Evolutionary conservation across 805 yeast genomes (phyloP), one percentile per base, ranked within the genome.

Genomic region (Saccharomycopsis sp.): DNA sequence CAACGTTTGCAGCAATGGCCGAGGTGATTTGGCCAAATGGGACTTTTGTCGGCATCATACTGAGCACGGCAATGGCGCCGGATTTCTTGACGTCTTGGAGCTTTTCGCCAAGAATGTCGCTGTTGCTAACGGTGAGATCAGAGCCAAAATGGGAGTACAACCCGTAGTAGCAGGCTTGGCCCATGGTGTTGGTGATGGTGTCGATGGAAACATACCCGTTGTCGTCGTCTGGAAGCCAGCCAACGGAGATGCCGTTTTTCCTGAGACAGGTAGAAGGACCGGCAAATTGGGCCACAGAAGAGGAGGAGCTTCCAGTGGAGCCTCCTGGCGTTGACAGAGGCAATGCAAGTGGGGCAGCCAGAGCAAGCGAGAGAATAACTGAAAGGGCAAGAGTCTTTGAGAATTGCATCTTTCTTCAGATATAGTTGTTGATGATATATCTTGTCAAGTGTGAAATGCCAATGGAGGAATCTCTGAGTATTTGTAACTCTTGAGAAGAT

Each of bases 131-230:
- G 8, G 32, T 15, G 8, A 39, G 27, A 15, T 33, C 38, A 7
- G 31, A 13, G n/a, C 42, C 42, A 20, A 39, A 39, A 21, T 39
- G 42, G 18, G 42, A 39, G 30, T 39, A 39, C 5, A 39, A 20
- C 13, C 42, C 42, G 4, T 39, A 39, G 42, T 12, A 39, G 38
- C 42, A 39, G 7, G 42, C 42, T 21, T 36, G 42, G 23, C 39
- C 42, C 17, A 37, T 34, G 32, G 13, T 36, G 19, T 26, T 29
- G 20, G 34, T 37, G 33, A 36, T 37, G 23, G 21, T 30, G 20
- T 15, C n/a, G 17, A 38, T 30, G 22, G 35, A 20, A 38, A 38
- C 31, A 22, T 30, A 38, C 12, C 38, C 36, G 7, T 36, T 16
- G 34, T 26, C 41, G 8, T 15, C 41, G 26, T 39, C 42, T 15